Percentiles rank a stretch among this genome's conserved stretches.
phyloP scores from a whole-genome alignment of 106 monocot species.

The Phalaenopsis aphrodite region DNA sequence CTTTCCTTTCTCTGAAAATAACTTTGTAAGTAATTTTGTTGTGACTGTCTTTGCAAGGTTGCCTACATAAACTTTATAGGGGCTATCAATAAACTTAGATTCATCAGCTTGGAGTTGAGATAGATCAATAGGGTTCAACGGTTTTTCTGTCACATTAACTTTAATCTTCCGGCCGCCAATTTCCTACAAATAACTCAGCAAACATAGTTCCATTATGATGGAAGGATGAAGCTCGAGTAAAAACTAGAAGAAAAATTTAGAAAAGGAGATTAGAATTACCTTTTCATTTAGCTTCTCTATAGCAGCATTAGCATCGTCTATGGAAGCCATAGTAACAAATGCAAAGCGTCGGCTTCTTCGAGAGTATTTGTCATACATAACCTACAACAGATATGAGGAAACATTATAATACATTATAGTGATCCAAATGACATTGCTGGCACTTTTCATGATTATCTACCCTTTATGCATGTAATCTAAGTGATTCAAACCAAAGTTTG shows the following conservation, averaged over 20 bases:
- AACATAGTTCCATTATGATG: not conserved
- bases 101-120: conserved; percentile 64
- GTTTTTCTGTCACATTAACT: conserved; percentile 95
- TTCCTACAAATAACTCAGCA: conserved; percentile 36
- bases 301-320: conserved; percentile 72
- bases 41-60: conserved; percentile 87
- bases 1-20: conserved; percentile 85
- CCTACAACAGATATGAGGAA: conserved; percentile 31
- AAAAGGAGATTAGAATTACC: conserved; percentile 21
- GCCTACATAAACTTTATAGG: conserved; percentile 92
- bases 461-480: too few relatives aligned
- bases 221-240: not conserved
- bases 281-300: conserved; percentile 81
- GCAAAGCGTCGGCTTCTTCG: conserved; percentile 83
- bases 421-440: too few relatives aligned
- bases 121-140: conserved; percentile 33
- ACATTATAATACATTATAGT: not conserved
- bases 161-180: conserved; percentile 87
- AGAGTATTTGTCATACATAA: conserved; percentile 95
- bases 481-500: too few relatives aligned
- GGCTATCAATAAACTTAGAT: conserved; percentile 74
- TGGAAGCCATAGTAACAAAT: conserved; percentile 84
- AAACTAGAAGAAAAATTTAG: not conserved
- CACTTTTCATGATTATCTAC: too few relatives aligned
- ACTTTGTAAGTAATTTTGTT: conserved; percentile 46